phyloP scores from a whole-genome alignment of 768 basidiomycete genomes.

The Mycena chlorophos region DNA sequence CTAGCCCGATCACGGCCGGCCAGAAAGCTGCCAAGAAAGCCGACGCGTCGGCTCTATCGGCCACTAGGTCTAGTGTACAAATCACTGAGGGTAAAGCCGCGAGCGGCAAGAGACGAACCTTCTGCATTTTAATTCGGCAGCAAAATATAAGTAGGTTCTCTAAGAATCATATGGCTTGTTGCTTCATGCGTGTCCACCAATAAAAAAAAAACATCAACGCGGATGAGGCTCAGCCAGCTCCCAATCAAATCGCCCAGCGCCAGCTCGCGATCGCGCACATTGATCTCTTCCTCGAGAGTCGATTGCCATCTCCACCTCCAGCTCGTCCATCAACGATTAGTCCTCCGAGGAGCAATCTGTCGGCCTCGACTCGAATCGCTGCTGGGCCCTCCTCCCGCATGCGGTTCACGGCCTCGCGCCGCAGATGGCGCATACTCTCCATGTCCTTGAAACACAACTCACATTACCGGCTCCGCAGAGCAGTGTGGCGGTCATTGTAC shows the following conservation, averaged over 20 bases:
- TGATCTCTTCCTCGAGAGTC: constrained; percentile 34
- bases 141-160: constrained; percentile 31
- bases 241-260: constrained; percentile 77
- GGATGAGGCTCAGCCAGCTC: constrained; percentile 73
- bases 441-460: constrained; percentile 70
- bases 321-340: constrained; percentile 39
- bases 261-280: constrained; percentile 48
- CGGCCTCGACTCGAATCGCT: background rate
- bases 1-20: too few species aligned
- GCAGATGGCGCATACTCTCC: constrained; percentile 39
- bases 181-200: constrained; percentile 45
- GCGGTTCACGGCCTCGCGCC: background rate
- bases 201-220: too few species aligned
- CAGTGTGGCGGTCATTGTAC: constrained; percentile 66
- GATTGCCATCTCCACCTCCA: constrained; percentile 54
- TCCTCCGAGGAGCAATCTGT: constrained; percentile 33
- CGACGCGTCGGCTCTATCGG: too few species aligned
- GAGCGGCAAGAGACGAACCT: too few species aligned
- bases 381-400: constrained; percentile 7
- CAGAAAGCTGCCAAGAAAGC: too few species aligned
- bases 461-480: constrained; percentile 49
- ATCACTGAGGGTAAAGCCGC: too few species aligned
- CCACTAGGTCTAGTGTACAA: too few species aligned
- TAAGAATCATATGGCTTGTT: constrained; percentile 17
- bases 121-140: constrained; percentile 19